Conservation (phyloP, 805 yeast species). For the Hanseniaspora nectarophila region DNA sequence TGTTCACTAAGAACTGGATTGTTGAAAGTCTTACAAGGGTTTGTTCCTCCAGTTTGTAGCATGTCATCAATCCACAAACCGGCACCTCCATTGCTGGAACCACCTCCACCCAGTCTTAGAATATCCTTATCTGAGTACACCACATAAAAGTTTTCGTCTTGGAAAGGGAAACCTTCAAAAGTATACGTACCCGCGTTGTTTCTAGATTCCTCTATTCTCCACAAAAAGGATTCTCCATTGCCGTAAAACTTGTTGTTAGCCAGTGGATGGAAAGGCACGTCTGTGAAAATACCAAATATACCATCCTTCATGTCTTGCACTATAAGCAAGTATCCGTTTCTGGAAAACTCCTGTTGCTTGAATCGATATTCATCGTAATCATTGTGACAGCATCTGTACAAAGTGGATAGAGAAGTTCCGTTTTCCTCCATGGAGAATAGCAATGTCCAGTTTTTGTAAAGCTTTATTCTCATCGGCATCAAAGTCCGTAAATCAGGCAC, state of each 20-base stretch:
- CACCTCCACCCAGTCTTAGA: constrained; percentile 81
- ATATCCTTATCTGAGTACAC: constrained; percentile 69
- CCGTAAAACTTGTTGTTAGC: constrained; percentile 73
- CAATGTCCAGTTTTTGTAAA: constrained; percentile 65
- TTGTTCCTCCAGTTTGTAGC: constrained; percentile 64
- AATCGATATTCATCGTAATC: constrained; percentile 33
- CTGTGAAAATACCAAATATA: constrained; percentile 67
- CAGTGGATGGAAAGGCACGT: constrained; percentile 59
- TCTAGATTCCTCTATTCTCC: constrained; percentile 52
- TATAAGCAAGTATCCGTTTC: constrained; percentile 62
- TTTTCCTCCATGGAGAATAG: constrained; percentile 81
- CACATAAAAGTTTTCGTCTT: constrained; percentile 77
- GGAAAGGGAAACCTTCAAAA: constrained; percentile 72
- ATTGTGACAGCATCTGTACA: constrained; percentile 38
- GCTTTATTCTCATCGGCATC: constrained; percentile 67
- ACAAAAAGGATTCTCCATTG: constrained; percentile 87
- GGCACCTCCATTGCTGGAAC: constrained; percentile 52
- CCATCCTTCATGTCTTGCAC: constrained; percentile 53
- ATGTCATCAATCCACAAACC: constrained; percentile 81
- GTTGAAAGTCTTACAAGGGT: constrained; percentile 73
- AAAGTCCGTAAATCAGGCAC: constrained; percentile 64
- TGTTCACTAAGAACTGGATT: constrained; percentile 63
- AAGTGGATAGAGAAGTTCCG: constrained; percentile 74
- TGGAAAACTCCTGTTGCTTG: constrained; percentile 29
- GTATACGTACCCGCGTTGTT: constrained; percentile 31